Evolutionary conservation across 2,329 filamentous ascomycete genomes (phyloP).

Genomic region (Aaosphaeria arxii): DNA sequence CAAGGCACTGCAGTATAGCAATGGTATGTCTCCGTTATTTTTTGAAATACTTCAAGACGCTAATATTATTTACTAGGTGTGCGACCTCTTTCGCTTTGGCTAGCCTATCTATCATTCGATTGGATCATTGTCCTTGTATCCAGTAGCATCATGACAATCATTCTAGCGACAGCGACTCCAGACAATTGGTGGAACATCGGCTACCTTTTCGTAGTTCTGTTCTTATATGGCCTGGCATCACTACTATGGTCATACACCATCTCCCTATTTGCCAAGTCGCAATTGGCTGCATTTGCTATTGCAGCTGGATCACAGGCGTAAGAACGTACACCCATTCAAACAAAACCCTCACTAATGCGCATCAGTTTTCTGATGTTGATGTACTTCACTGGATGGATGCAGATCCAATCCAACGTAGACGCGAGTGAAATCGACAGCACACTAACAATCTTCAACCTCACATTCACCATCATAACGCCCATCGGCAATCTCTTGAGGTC

Average conservation of each 20-base stretch:
- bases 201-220: constrained; percentile 75
- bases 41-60: not conserved
- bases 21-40: constrained; percentile 60
- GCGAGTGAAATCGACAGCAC: constrained; percentile 20
- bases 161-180: constrained; percentile 54
- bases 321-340: not conserved
- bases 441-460: constrained; percentile 68
- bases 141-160: constrained; percentile 64
- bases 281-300: constrained; percentile 78
- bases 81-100: constrained; percentile 70
- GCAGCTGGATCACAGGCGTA: constrained; percentile 67
- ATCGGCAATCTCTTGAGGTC: constrained; percentile 69
- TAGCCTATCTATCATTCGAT: constrained; percentile 77
- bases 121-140: constrained; percentile 66
- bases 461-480: constrained; percentile 68
- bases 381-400: constrained; percentile 37
- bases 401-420: constrained; percentile 11
- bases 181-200: constrained; percentile 72
- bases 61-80: not conserved
- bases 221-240: constrained; percentile 75
- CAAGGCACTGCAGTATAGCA: constrained; percentile 81
- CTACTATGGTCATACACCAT: constrained; percentile 74
- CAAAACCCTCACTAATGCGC: not conserved
- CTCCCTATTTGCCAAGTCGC: constrained; percentile 73
- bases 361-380: constrained; percentile 36